Conservation (phyloP, 805 yeast species). For the Starmera dryadoides region DNA sequence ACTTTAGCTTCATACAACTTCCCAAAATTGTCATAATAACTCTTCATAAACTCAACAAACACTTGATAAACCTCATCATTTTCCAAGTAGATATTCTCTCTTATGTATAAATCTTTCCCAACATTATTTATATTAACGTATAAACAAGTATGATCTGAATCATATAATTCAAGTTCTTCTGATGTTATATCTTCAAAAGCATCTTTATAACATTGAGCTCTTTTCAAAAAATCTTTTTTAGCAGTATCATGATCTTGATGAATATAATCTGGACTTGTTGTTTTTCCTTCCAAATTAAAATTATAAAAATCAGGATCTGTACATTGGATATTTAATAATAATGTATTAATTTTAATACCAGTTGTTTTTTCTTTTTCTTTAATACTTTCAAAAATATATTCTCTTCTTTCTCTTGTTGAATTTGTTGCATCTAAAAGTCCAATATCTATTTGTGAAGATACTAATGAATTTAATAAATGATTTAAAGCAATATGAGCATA, state of each 20-base stretch:
- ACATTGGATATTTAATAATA: conserved; percentile 56
- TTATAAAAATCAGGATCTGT: conserved; percentile 42
- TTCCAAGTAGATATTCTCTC: conserved; percentile 16
- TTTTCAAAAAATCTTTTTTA: conserved; percentile 49
- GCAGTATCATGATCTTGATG: conserved; percentile 45
- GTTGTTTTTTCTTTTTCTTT: conserved; percentile 15
- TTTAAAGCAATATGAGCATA: conserved; percentile 48
- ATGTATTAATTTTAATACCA: conserved; percentile 33
- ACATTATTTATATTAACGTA: conserved; percentile 15
- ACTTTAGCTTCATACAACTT: conserved; percentile 22
- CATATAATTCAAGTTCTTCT: conserved; percentile 22
- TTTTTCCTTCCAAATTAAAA: conserved; percentile 58
- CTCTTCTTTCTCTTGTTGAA: conserved; percentile 38
- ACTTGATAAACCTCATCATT: conserved; percentile 10
- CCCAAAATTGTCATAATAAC: conserved; percentile 27
- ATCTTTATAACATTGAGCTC: conserved; percentile 44
- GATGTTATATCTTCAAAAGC: conserved; percentile 30
- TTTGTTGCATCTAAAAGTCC: conserved; percentile 59
- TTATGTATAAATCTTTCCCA: conserved; percentile 15
- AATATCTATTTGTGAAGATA: conserved; percentile 36
- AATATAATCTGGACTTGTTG: conserved; percentile 54
- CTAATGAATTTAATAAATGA: conserved; percentile 34
- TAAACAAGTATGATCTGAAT: conserved; percentile 14
- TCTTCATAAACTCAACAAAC: conserved; percentile 24
- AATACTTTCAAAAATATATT: conserved; percentile 12